phyloP scores from a whole-genome alignment of 305 asterid genomes.

The Plantago rigida region DNA sequence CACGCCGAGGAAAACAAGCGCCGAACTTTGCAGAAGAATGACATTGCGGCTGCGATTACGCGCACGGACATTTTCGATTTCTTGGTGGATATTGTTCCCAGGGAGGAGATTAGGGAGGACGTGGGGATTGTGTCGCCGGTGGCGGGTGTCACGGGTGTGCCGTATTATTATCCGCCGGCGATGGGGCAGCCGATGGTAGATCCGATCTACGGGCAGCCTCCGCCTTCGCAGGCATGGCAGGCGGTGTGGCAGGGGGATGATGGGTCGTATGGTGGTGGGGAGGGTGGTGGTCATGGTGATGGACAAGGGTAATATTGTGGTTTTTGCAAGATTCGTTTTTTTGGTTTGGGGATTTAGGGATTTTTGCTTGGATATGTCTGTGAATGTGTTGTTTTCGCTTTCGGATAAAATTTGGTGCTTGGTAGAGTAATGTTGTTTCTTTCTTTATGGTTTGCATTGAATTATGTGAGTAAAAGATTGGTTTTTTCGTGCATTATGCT shows the following conservation, averaged over 20 bases:
- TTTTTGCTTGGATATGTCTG: conserved; percentile 24
- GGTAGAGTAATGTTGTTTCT: no score
- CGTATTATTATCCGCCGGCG: conserved; percentile 47
- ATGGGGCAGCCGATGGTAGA: conserved; percentile 56
- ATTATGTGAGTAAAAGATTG: no score
- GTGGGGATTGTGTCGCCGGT: conserved; percentile 10
- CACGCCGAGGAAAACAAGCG: conserved; percentile 98
- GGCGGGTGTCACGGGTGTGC: conserved; percentile 46
- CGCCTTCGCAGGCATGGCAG: conserved; percentile 69
- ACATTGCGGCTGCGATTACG: conserved; percentile 82
- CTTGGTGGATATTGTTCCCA: conserved; percentile 77
- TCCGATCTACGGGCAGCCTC: conserved; percentile 49
- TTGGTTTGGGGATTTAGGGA: neutral
- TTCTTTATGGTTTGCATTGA: no score
- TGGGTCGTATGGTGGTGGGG: conserved; percentile 42
- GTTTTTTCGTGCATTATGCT: no score
- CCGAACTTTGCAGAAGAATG: conserved; percentile 80
- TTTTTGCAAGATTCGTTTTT: neutral
- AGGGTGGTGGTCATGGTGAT: conserved; percentile 44
- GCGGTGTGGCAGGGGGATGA: conserved; percentile 64
- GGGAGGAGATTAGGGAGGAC: conserved; percentile 83
- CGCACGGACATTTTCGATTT: conserved; percentile 82
- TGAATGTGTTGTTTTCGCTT: conserved; percentile 3
- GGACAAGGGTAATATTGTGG: conserved; percentile 42
- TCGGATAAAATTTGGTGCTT: no score